Conservation (phyloP, 345 rosid species). For the Nephelium lappaceum region DNA sequence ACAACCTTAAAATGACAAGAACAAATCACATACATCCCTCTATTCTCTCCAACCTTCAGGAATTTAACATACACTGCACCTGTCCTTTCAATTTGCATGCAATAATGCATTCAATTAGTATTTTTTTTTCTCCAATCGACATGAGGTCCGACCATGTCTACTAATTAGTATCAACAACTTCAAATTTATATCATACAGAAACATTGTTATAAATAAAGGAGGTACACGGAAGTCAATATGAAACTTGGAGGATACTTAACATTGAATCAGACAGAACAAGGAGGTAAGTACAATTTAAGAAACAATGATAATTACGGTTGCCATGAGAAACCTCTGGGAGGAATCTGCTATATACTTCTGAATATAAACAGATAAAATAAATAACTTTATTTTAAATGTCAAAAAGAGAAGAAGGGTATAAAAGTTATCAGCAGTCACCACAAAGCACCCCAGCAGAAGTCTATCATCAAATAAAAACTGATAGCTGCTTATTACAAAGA, state of each 20-base stretch:
- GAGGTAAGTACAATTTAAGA: neutral
- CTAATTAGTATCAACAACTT: neutral
- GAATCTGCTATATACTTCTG: neutral
- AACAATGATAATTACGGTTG: neutral
- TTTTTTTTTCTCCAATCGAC: neutral
- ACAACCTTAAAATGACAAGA: neutral
- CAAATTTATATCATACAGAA: neutral
- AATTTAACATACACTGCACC: neutral
- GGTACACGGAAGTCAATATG: neutral
- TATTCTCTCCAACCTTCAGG: neutral
- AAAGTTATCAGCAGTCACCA: neutral
- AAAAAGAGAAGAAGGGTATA: neutral
- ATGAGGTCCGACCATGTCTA: neutral
- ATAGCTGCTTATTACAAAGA: neutral
- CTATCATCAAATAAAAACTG: neutral
- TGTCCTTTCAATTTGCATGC: neutral
- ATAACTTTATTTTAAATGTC: neutral
- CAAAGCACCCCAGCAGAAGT: neutral
- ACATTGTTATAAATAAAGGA: neutral
- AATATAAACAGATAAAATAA: neutral
- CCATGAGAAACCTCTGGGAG: neutral
- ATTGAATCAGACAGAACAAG: neutral
- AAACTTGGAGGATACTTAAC: conserved; percentile 8
- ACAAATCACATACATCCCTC: neutral
- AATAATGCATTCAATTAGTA: neutral